Conservation (phyloP, 148 eudicot species). For the Polygonum aviculare region DNA sequence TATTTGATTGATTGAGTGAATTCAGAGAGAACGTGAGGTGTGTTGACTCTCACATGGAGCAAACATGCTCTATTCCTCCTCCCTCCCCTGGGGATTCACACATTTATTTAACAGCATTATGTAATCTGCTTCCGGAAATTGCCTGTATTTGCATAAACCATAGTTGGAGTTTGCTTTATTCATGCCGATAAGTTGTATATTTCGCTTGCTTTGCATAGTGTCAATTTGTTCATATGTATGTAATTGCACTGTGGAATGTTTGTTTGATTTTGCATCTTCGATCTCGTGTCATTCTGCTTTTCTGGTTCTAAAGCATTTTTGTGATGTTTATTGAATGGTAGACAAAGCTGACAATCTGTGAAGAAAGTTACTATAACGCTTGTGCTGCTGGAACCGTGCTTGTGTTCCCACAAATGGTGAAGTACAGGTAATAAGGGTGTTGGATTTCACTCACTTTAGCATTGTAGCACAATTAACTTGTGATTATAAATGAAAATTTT, state of each 20-base stretch:
- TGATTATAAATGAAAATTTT: slow-evolving; percentile 20
- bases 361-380: slow-evolving; percentile 37
- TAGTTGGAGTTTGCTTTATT: neutral
- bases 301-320: neutral
- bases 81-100: too few species aligned
- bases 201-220: neutral
- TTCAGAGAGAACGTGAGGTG: too few species aligned
- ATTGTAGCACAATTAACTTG: too few species aligned
- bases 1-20: too few species aligned
- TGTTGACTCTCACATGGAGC: too few species aligned
- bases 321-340: slow-evolving; percentile 21
- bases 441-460: too few species aligned
- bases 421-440: slow-evolving; percentile 45
- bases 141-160: too few species aligned
- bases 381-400: slow-evolving; percentile 68
- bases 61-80: too few species aligned
- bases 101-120: too few species aligned
- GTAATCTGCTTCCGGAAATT: too few species aligned
- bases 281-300: neutral
- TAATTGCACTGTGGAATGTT: neutral
- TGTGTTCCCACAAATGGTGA: slow-evolving; percentile 87
- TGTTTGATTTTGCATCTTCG: neutral
- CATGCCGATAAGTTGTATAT: neutral
- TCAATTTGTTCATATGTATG: neutral
- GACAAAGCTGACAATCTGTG: slow-evolving; percentile 75